phyloP scores from a whole-genome alignment of 441 rosid genomes.

The Erodium moschatum region DNA sequence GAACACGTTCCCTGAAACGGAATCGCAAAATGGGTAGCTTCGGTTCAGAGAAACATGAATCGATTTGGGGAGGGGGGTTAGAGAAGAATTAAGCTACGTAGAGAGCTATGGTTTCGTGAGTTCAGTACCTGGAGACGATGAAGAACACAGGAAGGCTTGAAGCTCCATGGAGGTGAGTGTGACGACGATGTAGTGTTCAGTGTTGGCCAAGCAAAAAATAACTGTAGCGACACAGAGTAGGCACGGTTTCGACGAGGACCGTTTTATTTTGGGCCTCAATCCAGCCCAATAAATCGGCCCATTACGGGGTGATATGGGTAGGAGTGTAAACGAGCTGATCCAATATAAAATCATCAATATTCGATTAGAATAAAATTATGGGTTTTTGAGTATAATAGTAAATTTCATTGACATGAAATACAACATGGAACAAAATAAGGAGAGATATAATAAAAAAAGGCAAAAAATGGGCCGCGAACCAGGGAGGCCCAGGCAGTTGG shows the following conservation, averaged over 20 bases:
- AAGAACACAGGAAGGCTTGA: constrained; percentile 19
- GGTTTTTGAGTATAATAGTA: too few relatives aligned
- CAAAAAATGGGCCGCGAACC: too few relatives aligned
- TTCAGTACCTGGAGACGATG: constrained; percentile 25
- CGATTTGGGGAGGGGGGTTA: neutral
- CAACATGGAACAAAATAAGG: too few relatives aligned
- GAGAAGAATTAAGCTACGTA: neutral
- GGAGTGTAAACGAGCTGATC: too few relatives aligned
- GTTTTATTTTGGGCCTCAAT: neutral
- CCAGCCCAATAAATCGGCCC: neutral
- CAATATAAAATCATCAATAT: too few relatives aligned
- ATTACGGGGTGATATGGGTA: too few relatives aligned
- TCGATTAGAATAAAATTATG: too few relatives aligned
- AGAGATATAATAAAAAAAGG: too few relatives aligned
- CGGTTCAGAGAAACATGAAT: neutral
- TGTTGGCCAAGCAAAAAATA: neutral
- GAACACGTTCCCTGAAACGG: constrained; percentile 20
- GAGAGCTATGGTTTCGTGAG: constrained; percentile 5
- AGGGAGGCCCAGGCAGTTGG: too few relatives aligned
- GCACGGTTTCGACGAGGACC: neutral
- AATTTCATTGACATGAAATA: too few relatives aligned
- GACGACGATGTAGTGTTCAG: neutral
- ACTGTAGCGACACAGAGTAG: neutral
- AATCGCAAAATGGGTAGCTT: too few relatives aligned
- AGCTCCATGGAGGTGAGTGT: constrained; percentile 29